Evolutionary conservation across 1,284 basidiomycete genomes (phyloP).

Genomic region (Trametes sp.): DNA sequence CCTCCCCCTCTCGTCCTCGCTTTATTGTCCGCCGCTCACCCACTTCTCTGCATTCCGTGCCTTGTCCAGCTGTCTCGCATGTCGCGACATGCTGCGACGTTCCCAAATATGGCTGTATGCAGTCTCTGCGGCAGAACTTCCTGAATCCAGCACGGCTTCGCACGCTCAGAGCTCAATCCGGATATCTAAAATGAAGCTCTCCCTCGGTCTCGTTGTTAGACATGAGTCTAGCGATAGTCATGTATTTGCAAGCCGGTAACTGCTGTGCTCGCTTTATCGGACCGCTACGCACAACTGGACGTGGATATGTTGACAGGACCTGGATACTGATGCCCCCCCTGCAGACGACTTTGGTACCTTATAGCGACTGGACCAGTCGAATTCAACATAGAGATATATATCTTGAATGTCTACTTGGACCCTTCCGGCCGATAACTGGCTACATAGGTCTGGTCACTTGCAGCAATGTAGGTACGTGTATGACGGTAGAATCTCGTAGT

Average conservation of each 20-base stretch:
- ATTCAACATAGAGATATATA: no score
- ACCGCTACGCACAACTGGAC: background rate
- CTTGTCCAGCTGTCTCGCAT: conserved; percentile 8
- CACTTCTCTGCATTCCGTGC: conserved; percentile 8
- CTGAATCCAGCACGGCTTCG: conserved; percentile 9
- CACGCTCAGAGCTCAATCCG: conserved; percentile 4
- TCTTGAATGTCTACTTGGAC: no score
- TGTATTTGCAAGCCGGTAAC: background rate
- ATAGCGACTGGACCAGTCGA: no score
- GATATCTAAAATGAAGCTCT: background rate
- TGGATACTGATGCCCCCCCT: no score
- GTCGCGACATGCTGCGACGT: conserved; percentile 4
- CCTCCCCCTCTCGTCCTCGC: background rate
- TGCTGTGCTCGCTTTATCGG: background rate
- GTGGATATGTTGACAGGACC: no score
- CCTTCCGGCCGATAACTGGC: no score
- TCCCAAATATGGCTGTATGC: conserved; percentile 12
- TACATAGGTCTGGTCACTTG: no score
- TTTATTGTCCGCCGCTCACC: conserved; percentile 4
- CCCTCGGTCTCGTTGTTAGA: background rate
- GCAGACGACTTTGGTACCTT: no score
- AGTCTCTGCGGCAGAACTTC: background rate
- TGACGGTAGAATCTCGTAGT: no score
- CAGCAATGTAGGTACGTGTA: no score
- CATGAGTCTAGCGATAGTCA: background rate